Evolutionary conservation across 345 rosid genomes (phyloP).

Genomic region (Eucalyptus decipiens): DNA sequence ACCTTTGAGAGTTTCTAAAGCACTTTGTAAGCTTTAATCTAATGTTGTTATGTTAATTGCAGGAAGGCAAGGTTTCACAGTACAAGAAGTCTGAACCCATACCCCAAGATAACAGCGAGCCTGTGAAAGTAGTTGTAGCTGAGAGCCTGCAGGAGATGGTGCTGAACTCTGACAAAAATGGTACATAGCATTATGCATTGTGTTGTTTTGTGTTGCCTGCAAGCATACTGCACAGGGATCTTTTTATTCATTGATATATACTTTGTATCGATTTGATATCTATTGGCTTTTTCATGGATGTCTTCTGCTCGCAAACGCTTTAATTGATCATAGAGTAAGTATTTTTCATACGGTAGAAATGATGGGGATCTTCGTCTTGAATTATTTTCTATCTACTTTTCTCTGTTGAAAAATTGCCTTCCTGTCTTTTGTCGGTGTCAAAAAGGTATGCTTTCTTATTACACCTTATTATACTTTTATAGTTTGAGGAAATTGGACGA

Average conservation of each 20-base stretch:
- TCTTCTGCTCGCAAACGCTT: not conserved
- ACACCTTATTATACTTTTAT: not conserved
- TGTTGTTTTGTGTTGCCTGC: not conserved
- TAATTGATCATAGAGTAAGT: not conserved
- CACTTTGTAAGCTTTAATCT: not conserved
- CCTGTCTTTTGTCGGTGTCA: not conserved
- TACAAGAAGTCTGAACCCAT: conserved; percentile 82
- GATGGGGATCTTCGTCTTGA: not conserved
- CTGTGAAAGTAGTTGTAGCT: conserved; percentile 92
- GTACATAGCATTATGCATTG: conserved; percentile 11
- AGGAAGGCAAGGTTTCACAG: conserved; percentile 75
- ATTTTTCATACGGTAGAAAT: not conserved
- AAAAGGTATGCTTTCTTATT: not conserved
- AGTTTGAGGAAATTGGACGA: not conserved
- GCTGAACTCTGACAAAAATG: conserved; percentile 78
- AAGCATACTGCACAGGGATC: not conserved
- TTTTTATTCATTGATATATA: not conserved
- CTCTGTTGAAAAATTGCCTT: not conserved
- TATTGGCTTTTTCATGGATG: not conserved
- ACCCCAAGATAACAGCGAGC: conserved; percentile 71
- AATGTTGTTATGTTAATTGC: conserved; percentile 1
- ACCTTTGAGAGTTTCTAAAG: not conserved
- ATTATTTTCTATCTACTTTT: not conserved
- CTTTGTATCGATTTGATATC: not conserved
- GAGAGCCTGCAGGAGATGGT: conserved; percentile 71